These are phyloP conservation scores for Claviceps fusiformis DNA, from an alignment of 2,329 filamentous ascomycete genomes.

Conservation along the genomic window DNA sequence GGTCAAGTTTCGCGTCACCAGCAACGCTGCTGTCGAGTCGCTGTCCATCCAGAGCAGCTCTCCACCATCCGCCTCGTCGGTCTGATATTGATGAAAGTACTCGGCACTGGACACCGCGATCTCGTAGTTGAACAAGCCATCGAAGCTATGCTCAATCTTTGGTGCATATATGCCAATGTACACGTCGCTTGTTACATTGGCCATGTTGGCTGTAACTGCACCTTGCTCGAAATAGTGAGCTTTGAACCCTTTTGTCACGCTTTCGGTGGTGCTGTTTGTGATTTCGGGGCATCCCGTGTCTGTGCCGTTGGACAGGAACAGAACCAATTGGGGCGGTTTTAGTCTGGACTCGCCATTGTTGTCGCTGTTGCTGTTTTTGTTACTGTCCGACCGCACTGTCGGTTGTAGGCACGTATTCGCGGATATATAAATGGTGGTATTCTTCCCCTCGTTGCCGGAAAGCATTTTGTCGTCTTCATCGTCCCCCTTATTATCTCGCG, in stretches of 20 bases:
- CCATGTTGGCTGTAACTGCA: slow-evolving; percentile 47
- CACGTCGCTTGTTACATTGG: slow-evolving; percentile 51
- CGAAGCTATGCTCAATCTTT: slow-evolving; percentile 42
- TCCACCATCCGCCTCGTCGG: slow-evolving; percentile 22
- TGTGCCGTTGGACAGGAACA: slow-evolving; percentile 57
- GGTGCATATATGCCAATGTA: slow-evolving; percentile 68
- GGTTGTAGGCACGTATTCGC: slow-evolving; percentile 81
- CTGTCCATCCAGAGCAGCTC: slow-evolving; percentile 73
- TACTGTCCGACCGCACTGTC: slow-evolving; percentile 4
- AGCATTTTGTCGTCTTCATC: background rate
- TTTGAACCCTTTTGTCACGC: slow-evolving; percentile 17
- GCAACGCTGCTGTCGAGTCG: slow-evolving; percentile 62
- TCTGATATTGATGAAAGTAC: slow-evolving; percentile 54
- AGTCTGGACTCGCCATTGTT: background rate
- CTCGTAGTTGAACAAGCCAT: slow-evolving; percentile 63
- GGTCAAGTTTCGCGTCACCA: slow-evolving; percentile 66
- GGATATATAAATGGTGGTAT: slow-evolving; percentile 57
- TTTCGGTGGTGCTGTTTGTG: slow-evolving; percentile 10
- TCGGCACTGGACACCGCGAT: slow-evolving; percentile 71
- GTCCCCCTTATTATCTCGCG: background rate
- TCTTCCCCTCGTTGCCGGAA: background rate
- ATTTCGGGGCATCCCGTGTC: slow-evolving; percentile 17
- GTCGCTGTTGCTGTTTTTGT: background rate
- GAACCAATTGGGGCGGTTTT: slow-evolving; percentile 54
- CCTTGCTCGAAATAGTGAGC: slow-evolving; percentile 46